These are phyloP conservation scores for Mrakia hoshinonis DNA, from an alignment of 768 basidiomycete species.

Conservation along the genomic window DNA sequence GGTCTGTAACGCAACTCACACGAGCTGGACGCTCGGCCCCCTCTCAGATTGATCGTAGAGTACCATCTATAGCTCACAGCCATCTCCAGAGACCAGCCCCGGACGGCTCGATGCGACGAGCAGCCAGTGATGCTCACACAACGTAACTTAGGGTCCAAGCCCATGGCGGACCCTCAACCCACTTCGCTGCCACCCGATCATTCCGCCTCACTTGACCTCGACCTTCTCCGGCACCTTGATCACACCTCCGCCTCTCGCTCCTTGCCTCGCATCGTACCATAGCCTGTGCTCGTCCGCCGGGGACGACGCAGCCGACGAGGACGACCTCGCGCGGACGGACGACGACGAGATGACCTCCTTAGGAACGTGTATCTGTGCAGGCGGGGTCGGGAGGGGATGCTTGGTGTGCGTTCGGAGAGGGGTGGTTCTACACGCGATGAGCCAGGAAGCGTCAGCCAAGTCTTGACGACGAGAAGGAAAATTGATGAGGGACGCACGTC, in stretches of 20 bases:
- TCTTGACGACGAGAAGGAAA: too few relatives aligned
- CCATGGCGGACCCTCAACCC: neutral
- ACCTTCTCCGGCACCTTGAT: neutral
- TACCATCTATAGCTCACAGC: neutral
- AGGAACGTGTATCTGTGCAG: conserved; percentile 6
- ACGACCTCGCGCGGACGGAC: neutral
- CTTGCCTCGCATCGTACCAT: neutral
- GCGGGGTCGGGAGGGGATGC: neutral
- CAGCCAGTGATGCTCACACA: neutral
- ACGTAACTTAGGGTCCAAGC: neutral
- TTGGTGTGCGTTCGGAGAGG: neutral
- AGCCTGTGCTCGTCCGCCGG: neutral
- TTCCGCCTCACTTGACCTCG: neutral
- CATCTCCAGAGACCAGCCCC: neutral
- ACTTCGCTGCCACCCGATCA: neutral
- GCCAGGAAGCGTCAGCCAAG: neutral
- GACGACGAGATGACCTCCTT: neutral
- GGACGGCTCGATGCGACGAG: neutral
- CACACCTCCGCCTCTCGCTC: neutral
- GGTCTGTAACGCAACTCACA: too few relatives aligned
- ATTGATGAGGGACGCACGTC: neutral
- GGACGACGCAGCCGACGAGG: neutral
- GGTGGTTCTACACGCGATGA: neutral
- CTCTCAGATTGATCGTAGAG: neutral
- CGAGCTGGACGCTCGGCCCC: neutral